Percentiles rank a stretch among this genome's conserved stretches.
These are phyloP conservation scores for Perkinsus olseni DNA, from an alignment of 169 alveolate species.

Conservation along the genomic window DNA sequence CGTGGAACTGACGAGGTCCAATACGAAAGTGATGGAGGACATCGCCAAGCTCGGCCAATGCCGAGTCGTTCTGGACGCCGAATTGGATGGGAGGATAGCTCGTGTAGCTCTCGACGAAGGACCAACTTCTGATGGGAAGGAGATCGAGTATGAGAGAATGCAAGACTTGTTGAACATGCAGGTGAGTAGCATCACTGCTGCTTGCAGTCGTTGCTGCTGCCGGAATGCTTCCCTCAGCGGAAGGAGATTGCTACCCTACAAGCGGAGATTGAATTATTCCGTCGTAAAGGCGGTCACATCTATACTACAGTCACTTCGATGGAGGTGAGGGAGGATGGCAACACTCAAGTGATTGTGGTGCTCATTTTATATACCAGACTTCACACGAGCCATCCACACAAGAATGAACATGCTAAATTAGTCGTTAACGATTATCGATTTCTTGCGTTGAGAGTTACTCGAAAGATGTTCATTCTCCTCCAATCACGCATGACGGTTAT, in stretches of 20 bases:
- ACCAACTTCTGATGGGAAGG: not conserved
- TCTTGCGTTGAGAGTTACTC: no score
- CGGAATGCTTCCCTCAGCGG: not conserved
- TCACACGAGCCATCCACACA: no score
- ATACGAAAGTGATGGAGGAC: not conserved
- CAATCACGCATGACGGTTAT: no score
- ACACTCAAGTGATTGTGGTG: no score
- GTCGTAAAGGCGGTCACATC: slow-evolving; percentile 84
- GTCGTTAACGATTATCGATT: no score
- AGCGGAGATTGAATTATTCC: slow-evolving; percentile 74
- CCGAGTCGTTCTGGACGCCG: not conserved
- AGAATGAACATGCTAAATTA: no score
- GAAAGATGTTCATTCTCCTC: no score
- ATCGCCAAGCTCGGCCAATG: not conserved
- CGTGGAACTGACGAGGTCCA: not conserved
- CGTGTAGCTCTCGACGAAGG: not conserved
- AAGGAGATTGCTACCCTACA: slow-evolving; percentile 37
- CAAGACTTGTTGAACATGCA: not conserved
- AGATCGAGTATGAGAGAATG: not conserved
- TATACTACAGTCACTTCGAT: slow-evolving; percentile 69
- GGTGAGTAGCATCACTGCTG: not conserved
- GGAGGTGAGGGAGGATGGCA: no score
- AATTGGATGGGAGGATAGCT: not conserved
- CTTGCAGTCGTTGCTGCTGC: not conserved
- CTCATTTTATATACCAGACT: no score